Evolutionary conservation across 495 filamentous ascomycete species (phyloP), one percentile per base, ranked within the genome.

Genomic region (Penicillium ochrochloron): DNA sequence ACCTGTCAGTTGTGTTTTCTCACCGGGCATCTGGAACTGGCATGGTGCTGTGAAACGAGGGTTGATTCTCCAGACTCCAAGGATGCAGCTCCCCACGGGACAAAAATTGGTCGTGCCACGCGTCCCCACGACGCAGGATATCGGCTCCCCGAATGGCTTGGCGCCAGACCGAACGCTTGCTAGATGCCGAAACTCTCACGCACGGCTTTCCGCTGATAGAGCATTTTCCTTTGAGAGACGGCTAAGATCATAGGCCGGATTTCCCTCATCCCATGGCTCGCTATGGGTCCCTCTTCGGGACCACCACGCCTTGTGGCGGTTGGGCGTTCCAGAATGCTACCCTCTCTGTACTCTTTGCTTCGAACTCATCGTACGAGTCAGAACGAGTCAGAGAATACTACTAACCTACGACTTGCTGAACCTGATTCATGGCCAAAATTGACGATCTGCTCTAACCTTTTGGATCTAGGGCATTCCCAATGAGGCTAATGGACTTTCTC

Each of bases 21-120:
- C 68, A 70, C 68, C 65, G 68, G 52, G 21, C 39, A 37, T 63
- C 66, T 66, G 60, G 56, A 68, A 71, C 63, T 51, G 63, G 68
- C 21, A 63, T 63, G 50, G 56, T 52, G 54, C 19, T 46, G 44
- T 11, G 21, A 48, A 48, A 2, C 19, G 12, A 33, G 37, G 41
- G n/a, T 21, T 33, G 11, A 23, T 51, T 57, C 57, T 57, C 65
- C 61, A 55, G 61, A 57, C 33, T 46, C 37, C 57, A 37, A 58
- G 10, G 3, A n/a, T 34, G 14, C 15, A 31, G n/a, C 25, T 17
- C 53, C 61, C 64, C 64, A 50, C 60, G 59, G 62, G 35, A 51
- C 56, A 41, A 41, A 41, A 31, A 44, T n/a, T 42, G 27, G 55
- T 29, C 25, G 44, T 35, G 57, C 57, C 61, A 59, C 65, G 61